These are phyloP conservation scores for Phenoliferia sp. DNA, from an alignment of 1,284 basidiomycete species.

Conservation along the genomic window DNA sequence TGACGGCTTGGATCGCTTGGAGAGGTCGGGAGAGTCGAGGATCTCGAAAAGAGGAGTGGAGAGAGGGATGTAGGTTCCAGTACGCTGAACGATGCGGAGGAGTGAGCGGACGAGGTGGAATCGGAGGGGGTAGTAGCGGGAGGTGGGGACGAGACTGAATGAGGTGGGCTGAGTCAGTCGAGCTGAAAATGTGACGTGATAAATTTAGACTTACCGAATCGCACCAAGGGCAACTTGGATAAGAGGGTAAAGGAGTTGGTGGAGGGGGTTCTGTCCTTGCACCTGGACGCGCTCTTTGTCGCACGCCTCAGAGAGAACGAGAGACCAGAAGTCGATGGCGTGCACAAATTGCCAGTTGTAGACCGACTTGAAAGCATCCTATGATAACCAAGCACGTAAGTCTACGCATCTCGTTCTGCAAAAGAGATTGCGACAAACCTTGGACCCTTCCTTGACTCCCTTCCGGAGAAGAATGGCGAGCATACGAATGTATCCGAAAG, in stretches of 20 bases:
- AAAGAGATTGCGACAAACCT: slow-evolving; percentile 49
- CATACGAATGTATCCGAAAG: slow-evolving; percentile 94
- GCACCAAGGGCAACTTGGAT: slow-evolving; percentile 91
- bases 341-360: slow-evolving; percentile 99
- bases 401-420: neutral
- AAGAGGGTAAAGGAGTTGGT: slow-evolving; percentile 87
- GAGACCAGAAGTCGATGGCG: slow-evolving; percentile 92
- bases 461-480: slow-evolving; percentile 89
- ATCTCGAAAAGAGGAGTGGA: slow-evolving; percentile 81
- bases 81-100: slow-evolving; percentile 67
- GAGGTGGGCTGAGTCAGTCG: slow-evolving; percentile 6
- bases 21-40: slow-evolving; percentile 69
- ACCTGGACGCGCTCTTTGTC: slow-evolving; percentile 54
- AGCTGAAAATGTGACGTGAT: too few species aligned
- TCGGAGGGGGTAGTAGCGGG: slow-evolving; percentile 74
- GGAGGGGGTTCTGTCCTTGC: slow-evolving; percentile 67
- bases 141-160: slow-evolving; percentile 72
- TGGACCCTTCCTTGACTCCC: slow-evolving; percentile 81
- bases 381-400: neutral
- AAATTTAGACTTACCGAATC: slow-evolving; percentile 60
- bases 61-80: slow-evolving; percentile 81
- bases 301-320: slow-evolving; percentile 78
- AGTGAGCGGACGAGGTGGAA: slow-evolving; percentile 69
- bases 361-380: slow-evolving; percentile 85
- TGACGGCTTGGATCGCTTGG: slow-evolving; percentile 71